Percentiles rank a stretch among this genome's conserved stretches.
These are phyloP conservation scores for Hymenoscyphus infarciens DNA, from an alignment of 2,329 filamentous ascomycete genomes.

Conservation along the genomic window DNA sequence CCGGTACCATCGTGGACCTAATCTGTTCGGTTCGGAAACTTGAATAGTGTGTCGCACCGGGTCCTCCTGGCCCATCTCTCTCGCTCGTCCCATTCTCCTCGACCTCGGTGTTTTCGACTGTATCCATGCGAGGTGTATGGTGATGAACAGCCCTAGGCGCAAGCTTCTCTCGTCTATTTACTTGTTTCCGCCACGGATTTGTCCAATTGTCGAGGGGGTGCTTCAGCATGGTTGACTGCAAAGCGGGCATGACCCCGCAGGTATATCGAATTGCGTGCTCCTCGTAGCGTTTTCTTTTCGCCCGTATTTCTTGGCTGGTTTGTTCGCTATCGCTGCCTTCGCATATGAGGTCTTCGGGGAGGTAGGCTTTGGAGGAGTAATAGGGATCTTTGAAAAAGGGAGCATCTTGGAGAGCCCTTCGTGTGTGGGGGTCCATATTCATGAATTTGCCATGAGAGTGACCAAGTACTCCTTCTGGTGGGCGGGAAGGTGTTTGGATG, in stretches of 20 bases:
- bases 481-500: not conserved
- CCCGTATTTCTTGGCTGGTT: conserved; percentile 44
- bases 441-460: conserved; percentile 10
- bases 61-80: not conserved
- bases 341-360: conserved; percentile 48
- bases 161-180: not conserved
- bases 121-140: not conserved
- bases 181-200: conserved; percentile 46
- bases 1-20: not conserved
- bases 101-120: not conserved
- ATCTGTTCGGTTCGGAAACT: not conserved
- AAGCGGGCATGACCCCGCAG: conserved; percentile 49
- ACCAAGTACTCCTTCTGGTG: not conserved
- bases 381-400: conserved; percentile 38
- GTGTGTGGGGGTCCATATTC: conserved; percentile 14
- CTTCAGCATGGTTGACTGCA: conserved; percentile 57
- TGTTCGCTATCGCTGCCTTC: conserved; percentile 56
- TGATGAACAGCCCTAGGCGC: not conserved
- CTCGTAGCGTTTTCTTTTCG: conserved; percentile 56
- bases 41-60: not conserved
- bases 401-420: conserved; percentile 2
- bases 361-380: conserved; percentile 45
- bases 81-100: not conserved
- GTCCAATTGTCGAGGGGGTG: conserved; percentile 59
- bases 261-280: conserved; percentile 56